Evolutionary conservation across 2,329 filamentous ascomycete genomes (phyloP), one percentile per base, ranked within the genome.

Genomic region (Colletotrichum lini): DNA sequence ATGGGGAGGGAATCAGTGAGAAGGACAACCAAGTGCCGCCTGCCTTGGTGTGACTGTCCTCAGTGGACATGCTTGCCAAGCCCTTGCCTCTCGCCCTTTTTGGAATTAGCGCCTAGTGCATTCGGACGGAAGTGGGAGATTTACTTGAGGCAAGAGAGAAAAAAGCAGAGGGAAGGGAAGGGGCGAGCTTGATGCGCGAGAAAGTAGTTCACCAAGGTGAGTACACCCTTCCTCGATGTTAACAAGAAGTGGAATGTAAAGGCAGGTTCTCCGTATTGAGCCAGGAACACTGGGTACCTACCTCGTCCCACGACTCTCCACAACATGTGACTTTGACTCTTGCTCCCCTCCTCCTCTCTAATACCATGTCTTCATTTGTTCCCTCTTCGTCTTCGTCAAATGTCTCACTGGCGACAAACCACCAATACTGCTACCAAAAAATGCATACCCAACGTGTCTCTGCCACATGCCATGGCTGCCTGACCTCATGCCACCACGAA

Each of bases 401-500:
- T n/a, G 52, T 38, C 13, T 21, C 52, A 44, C 8, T 16, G 7
- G 30, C 26, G 26, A 49, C 26, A 23, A 15, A 30, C 42, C 47
- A 23, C 42, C 26, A 35, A 40, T n/a, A n/a, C 23, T 23, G 58
- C 44, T 49, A 47, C 58, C 58, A 21, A 10, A 10, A 9, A 49
- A 49, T 45, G 26, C 6, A 42, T 12, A 60, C 58, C 44, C 44
- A 60, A 38, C 26, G 42, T 12, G 16, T 13, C 26, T 35, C 12
- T 21, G 8, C 42, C 42, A 26, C 42, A 21, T 23, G 18, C 30
- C 42, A 49, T 60, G 57, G 57, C 57, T 60, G 58, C 58, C 26
- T 38, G 58, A 21, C 44, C 59, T 62, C 26, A 42, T 62, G 45
- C 59, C n/a, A 40, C 30, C 59, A 18, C 30, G 26, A 21, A 62